Evolutionary conservation across 1,284 basidiomycete species (phyloP).

Genomic region (Amylostereum areolatum): DNA sequence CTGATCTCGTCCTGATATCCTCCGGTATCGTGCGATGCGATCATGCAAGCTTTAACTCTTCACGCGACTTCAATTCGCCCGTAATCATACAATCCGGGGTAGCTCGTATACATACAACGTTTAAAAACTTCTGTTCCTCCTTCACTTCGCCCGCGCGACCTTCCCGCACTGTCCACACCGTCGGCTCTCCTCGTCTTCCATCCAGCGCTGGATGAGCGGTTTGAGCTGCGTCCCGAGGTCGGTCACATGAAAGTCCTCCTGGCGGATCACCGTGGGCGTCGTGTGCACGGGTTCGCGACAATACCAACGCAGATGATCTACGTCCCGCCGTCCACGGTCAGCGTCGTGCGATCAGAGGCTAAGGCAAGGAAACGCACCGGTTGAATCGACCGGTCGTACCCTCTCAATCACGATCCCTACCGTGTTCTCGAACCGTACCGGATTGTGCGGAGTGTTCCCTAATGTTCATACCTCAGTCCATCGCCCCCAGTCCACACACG

Average conservation of each 20-base stretch:
- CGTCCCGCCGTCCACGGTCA: conserved; percentile 4
- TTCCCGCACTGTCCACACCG: conserved; percentile 67
- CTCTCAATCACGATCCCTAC: conserved; percentile 94
- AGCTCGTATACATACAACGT: too few relatives aligned
- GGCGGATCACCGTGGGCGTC: conserved; percentile 78
- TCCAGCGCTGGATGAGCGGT: conserved; percentile 84
- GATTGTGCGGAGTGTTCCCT: conserved; percentile 96
- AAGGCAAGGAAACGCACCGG: conserved; percentile 34
- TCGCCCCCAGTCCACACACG: too few relatives aligned
- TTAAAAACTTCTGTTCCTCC: too few relatives aligned
- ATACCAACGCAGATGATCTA: conserved; percentile 94
- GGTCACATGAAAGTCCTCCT: conserved; percentile 84
- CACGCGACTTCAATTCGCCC: too few relatives aligned
- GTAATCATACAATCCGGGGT: too few relatives aligned
- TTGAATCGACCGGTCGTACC: conserved; percentile 63
- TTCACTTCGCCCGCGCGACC: conserved; percentile 59
- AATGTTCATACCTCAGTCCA: background rate
- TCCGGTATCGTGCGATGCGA: too few relatives aligned
- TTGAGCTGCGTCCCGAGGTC: conserved; percentile 94
- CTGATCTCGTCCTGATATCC: too few relatives aligned
- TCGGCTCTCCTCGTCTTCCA: conserved; percentile 51
- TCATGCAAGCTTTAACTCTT: too few relatives aligned
- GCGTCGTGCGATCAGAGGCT: background rate
- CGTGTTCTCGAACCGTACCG: conserved; percentile 85
- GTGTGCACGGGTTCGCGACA: conserved; percentile 68